phyloP scores from a whole-genome alignment of 192 early-diverging fungal genomes.

The Podila verticillata region DNA sequence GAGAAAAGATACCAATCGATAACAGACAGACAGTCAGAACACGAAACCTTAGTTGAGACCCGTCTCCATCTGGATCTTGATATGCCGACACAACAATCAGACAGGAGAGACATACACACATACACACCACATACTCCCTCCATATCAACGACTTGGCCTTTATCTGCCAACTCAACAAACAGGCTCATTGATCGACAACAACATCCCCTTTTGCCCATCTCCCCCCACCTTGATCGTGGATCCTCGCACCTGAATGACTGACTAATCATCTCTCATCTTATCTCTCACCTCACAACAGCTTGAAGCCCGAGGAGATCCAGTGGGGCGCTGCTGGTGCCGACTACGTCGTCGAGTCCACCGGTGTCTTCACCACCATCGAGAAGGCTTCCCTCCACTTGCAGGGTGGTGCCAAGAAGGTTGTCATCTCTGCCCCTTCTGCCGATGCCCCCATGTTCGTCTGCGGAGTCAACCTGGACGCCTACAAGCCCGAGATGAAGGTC shows the following conservation, averaged over 20 bases:
- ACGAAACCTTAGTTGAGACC: too few relatives aligned
- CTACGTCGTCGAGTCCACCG: slow-evolving; percentile 99
- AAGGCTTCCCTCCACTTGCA: slow-evolving; percentile 88
- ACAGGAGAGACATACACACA: neutral
- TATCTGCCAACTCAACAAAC: neutral
- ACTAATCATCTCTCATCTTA: neutral
- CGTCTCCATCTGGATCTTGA: too few relatives aligned
- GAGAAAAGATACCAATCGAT: slow-evolving; percentile 2
- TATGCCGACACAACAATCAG: too few relatives aligned
- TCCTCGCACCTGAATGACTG: neutral
- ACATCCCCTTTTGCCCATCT: neutral
- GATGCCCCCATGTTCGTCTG: slow-evolving; percentile 99
- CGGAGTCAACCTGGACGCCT: slow-evolving; percentile 97
- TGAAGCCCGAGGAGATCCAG: slow-evolving; percentile 87
- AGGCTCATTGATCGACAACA: neutral
- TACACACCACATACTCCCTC: neutral
- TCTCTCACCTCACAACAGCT: slow-evolving; percentile 11
- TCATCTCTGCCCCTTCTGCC: slow-evolving; percentile 96
- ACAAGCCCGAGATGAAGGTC: slow-evolving; percentile 87
- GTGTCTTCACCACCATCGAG: slow-evolving; percentile 96
- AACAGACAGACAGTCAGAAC: neutral
- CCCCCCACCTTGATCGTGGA: neutral
- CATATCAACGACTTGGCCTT: neutral
- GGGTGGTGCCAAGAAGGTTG: slow-evolving; percentile 97
- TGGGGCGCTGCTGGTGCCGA: slow-evolving; percentile 88